phyloP scores from a whole-genome alignment of 306 rosid species.

The Elaeagnus macrophylla region DNA sequence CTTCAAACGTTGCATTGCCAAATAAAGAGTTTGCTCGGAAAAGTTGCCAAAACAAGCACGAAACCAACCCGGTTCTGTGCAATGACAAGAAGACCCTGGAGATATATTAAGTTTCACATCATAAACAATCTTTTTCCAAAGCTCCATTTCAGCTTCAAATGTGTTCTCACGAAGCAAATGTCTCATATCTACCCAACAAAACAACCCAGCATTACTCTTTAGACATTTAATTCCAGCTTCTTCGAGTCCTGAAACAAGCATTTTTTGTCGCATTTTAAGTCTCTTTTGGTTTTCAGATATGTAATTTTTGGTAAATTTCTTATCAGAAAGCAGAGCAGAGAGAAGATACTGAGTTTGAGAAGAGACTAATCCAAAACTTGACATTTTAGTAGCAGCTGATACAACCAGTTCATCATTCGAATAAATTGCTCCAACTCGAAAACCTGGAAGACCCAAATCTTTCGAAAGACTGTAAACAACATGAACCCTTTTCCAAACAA shows the following conservation, averaged over 20 bases:
- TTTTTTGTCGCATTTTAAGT: constrained; percentile 41
- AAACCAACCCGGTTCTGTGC: constrained; percentile 83
- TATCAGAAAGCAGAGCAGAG: constrained; percentile 63
- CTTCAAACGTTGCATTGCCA: constrained; percentile 56
- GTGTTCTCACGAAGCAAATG: constrained; percentile 44
- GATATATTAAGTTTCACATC: constrained; percentile 63
- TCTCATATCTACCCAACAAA: constrained; percentile 86
- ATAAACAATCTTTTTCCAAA: constrained; percentile 70
- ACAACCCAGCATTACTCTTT: constrained; percentile 63
- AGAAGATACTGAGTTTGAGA: constrained; percentile 80
- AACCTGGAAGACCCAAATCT: constrained; percentile 84
- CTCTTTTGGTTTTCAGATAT: constrained; percentile 52
- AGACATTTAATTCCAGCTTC: constrained; percentile 54
- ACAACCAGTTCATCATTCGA: constrained; percentile 58
- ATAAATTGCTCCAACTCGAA: constrained; percentile 72
- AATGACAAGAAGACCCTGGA: constrained; percentile 76
- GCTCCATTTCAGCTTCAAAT: constrained; percentile 72
- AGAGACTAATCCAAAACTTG: constrained; percentile 74
- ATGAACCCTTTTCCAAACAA: constrained; percentile 44
- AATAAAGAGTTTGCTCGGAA: constrained; percentile 46
- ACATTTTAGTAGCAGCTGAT: constrained; percentile 70
- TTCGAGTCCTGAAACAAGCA: constrained; percentile 39
- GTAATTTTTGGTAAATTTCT: constrained; percentile 53
- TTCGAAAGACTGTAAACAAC: constrained; percentile 74
- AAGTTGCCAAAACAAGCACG: constrained; percentile 72